A percentile compares a stretch with the other conserved stretches of the same genome.
These are phyloP conservation scores for Hevea brasiliensis DNA, from an alignment of 345 rosid species.

Conservation along the genomic window DNA sequence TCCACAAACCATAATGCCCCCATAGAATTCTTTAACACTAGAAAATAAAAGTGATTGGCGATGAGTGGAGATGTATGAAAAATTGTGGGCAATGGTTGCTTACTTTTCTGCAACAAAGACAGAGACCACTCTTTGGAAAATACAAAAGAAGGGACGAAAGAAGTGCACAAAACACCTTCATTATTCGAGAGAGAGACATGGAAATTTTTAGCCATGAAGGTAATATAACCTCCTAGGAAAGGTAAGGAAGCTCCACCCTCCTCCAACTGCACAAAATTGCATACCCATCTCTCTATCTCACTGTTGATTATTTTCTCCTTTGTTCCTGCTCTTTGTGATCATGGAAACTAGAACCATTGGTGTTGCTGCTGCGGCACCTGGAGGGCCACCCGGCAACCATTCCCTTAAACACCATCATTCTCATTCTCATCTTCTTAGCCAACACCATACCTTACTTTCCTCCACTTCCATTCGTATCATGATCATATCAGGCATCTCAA, in stretches of 20 bases:
- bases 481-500: slow-evolving; percentile 38
- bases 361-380: slow-evolving; percentile 15
- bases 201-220: slow-evolving; percentile 18
- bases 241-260: slow-evolving; percentile 21
- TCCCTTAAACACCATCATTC: slow-evolving; percentile 23
- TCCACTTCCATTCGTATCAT: slow-evolving; percentile 49
- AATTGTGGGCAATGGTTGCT: slow-evolving; percentile 26
- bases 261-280: neutral
- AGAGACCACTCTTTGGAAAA: slow-evolving; percentile 45
- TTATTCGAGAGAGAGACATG: slow-evolving; percentile 20
- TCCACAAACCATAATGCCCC: neutral
- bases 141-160: slow-evolving; percentile 46
- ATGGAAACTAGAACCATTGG: slow-evolving; percentile 38
- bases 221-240: slow-evolving; percentile 27
- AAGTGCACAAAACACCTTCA: slow-evolving; percentile 27
- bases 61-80: slow-evolving; percentile 11
- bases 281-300: neutral
- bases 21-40: no score
- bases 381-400: slow-evolving; percentile 29
- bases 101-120: slow-evolving; percentile 34
- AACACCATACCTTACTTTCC: slow-evolving; percentile 30
- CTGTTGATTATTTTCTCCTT: slow-evolving; percentile 13
- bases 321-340: slow-evolving; percentile 18
- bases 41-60: slow-evolving; percentile 1
- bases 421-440: slow-evolving; percentile 15